Evolutionary conservation across 2,329 filamentous ascomycete genomes (phyloP), one percentile per base, ranked within the genome.

Genomic region (Sclerotinia sclerotiorum): DNA sequence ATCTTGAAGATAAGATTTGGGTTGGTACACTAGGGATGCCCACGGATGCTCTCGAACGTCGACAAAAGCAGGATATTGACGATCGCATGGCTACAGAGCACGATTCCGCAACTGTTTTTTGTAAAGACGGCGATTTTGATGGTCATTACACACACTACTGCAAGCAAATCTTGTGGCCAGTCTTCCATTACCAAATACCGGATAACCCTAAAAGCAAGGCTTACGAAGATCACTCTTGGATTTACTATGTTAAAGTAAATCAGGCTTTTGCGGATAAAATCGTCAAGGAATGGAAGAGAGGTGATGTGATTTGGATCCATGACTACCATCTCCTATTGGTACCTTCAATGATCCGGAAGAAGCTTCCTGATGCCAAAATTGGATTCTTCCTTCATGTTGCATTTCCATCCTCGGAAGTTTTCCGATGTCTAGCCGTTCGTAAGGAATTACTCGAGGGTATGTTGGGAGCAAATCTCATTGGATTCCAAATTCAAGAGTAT

Each of bases 201-300:
- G 95, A 98, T 78, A 96, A 97, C 77, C 94, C 94, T 35, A 97
- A 97, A 84, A 97, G 93, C 87, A 98, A 98, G 79, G 94, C 94
- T 0, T 98, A 97, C 78, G 91, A 97, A 79, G 94, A 98, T 74
- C 94, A 98, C 79, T 97, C 94, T 0, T 98, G 94, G 93, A 87
- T 93, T 73, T 97, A 92, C 82, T 98, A 98, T 76, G 90, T 93
- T 77, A 92, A 92, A 66, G 86, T 97, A 76, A 97, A 97, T 81
- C 90, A 95, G 79, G 92, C 90, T 3, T 97, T 98, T 80, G 94
- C 94, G 44, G 91, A 97, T 78, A 90, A 90, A 77, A 93, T 98
- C 69, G 84, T 97, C 60, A 90, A 90, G 78, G 92, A 94, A 80
- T 98, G 94, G 89, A 97, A 97, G 82, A 88, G 90, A 39, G 93